Conservation (phyloP, 129 eudicot genomes). For the Calendula officinalis region DNA sequence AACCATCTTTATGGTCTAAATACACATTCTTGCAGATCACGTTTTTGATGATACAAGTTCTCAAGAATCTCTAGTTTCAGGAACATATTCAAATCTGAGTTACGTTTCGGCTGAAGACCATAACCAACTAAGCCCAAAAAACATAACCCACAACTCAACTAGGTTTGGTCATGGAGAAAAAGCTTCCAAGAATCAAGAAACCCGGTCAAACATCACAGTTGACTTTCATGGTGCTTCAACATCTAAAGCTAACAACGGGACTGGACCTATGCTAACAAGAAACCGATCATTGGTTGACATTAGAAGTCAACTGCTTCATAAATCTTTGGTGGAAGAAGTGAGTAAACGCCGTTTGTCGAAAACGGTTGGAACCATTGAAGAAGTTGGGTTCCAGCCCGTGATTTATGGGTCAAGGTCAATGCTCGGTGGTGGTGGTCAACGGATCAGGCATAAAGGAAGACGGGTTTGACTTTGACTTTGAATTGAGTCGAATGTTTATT, state of each 20-base stretch:
- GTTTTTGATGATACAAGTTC: constrained; percentile 67
- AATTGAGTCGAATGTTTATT: not conserved
- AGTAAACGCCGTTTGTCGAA: constrained; percentile 60
- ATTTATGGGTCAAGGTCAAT: constrained; percentile 38
- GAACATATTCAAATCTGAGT: constrained; percentile 62
- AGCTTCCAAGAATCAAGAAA: not conserved
- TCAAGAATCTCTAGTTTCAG: constrained; percentile 61
- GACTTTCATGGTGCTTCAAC: constrained; percentile 37
- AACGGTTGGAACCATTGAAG: constrained; percentile 70
- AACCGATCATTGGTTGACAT: constrained; percentile 70
- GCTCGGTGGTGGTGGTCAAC: constrained; percentile 26
- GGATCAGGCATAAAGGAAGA: constrained; percentile 39
- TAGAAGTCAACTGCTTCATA: constrained; percentile 80
- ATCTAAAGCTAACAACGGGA: constrained; percentile 28
- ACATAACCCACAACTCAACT: constrained; percentile 38
- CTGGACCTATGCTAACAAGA: constrained; percentile 46
- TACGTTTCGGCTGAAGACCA: constrained; percentile 54
- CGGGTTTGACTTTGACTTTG: constrained; percentile 21
- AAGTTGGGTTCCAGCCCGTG: constrained; percentile 69
- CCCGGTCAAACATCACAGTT: constrained; percentile 15
- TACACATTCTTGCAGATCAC: constrained; percentile 48
- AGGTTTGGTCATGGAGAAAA: constrained; percentile 37
- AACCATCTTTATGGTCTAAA: constrained; percentile 29
- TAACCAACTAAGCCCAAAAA: constrained; percentile 48
- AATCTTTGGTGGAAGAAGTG: constrained; percentile 66